These are phyloP conservation scores for Madurella fahalii DNA, from an alignment of 2,329 filamentous ascomycete genomes.

Conservation along the genomic window DNA sequence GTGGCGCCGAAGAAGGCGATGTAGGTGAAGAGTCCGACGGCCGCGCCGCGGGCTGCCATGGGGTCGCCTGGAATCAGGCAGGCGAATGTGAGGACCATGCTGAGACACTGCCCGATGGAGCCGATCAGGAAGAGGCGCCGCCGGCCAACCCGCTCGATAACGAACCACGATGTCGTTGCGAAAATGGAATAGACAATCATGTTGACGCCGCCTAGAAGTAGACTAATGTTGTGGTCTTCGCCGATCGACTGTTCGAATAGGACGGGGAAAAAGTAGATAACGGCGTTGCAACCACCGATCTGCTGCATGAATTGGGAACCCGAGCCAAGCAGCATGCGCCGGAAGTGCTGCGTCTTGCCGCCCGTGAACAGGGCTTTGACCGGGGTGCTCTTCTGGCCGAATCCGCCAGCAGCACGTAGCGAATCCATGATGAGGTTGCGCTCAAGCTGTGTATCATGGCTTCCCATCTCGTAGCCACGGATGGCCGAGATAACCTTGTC, in stretches of 20 bases:
- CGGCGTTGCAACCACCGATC: slow-evolving; percentile 54
- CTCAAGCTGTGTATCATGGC: slow-evolving; percentile 55
- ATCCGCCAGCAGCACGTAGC: slow-evolving; percentile 51
- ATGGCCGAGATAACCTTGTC: slow-evolving; percentile 35
- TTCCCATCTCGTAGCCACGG: slow-evolving; percentile 44
- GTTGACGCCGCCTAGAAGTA: slow-evolving; percentile 53
- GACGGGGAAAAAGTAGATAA: slow-evolving; percentile 60
- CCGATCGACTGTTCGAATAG: slow-evolving; percentile 47
- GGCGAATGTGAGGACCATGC: slow-evolving; percentile 51
- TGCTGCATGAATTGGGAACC: slow-evolving; percentile 61
- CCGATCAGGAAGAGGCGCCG: slow-evolving; percentile 61
- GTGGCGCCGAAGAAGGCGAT: slow-evolving; percentile 53
- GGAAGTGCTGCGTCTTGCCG: slow-evolving; percentile 63
- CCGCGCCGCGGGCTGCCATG: slow-evolving; percentile 33
- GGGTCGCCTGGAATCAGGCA: slow-evolving; percentile 34
- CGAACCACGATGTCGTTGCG: slow-evolving; percentile 50
- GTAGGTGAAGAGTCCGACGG: slow-evolving; percentile 57
- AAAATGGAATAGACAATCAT: slow-evolving; percentile 59
- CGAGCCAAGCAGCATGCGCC: slow-evolving; percentile 58
- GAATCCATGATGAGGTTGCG: slow-evolving; percentile 60
- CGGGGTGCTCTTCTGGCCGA: slow-evolving; percentile 42
- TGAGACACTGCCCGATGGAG: slow-evolving; percentile 55
- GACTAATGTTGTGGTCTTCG: slow-evolving; percentile 42
- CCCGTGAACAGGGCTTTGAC: slow-evolving; percentile 54
- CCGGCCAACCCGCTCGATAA: slow-evolving; percentile 51